Evolutionary conservation across 2,329 filamentous ascomycete species (phyloP).

Genomic region (Colletotrichum sp.): DNA sequence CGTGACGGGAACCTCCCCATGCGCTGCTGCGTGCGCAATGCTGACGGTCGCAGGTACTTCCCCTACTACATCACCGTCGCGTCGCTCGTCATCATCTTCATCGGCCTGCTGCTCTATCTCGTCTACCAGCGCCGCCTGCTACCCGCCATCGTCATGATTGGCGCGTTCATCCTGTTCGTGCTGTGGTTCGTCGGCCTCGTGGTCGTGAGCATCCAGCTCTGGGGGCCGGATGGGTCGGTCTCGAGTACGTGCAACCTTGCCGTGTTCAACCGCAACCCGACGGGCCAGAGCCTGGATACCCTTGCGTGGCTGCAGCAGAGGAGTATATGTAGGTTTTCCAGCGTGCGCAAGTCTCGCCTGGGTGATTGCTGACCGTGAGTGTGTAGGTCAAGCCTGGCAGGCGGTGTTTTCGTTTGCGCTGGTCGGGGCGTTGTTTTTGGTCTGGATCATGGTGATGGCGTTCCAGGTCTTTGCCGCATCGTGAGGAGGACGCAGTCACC

Average conservation of each 20-base stretch:
- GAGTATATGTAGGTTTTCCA: constrained; percentile 61
- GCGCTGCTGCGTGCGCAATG: background rate
- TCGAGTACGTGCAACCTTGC: constrained; percentile 63
- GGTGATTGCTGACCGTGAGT: background rate
- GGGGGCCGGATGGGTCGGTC: constrained; percentile 64
- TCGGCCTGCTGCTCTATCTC: constrained; percentile 67
- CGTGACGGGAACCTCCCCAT: constrained; percentile 24
- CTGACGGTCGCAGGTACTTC: constrained; percentile 60
- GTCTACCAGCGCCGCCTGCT: constrained; percentile 67
- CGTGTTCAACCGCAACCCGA: constrained; percentile 57
- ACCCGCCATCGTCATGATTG: constrained; percentile 66
- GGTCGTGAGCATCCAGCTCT: constrained; percentile 66
- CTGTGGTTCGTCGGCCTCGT: constrained; percentile 72
- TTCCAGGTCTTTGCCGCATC: constrained; percentile 63
- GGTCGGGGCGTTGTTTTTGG: constrained; percentile 62
- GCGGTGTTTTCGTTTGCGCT: constrained; percentile 68
- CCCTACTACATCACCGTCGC: constrained; percentile 67
- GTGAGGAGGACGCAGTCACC: background rate
- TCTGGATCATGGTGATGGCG: constrained; percentile 75
- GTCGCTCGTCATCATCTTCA: constrained; percentile 68
- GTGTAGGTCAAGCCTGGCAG: constrained; percentile 65
- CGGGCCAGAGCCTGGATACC: constrained; percentile 57
- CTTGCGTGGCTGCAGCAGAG: constrained; percentile 69
- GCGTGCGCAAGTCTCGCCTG: background rate
- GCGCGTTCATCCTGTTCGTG: constrained; percentile 69